Percentiles rank a stretch among this genome's conserved stretches.
Evolutionary conservation across 352 stramenopile species (phyloP).

Genomic region (Phytophthora colocasiae): DNA sequence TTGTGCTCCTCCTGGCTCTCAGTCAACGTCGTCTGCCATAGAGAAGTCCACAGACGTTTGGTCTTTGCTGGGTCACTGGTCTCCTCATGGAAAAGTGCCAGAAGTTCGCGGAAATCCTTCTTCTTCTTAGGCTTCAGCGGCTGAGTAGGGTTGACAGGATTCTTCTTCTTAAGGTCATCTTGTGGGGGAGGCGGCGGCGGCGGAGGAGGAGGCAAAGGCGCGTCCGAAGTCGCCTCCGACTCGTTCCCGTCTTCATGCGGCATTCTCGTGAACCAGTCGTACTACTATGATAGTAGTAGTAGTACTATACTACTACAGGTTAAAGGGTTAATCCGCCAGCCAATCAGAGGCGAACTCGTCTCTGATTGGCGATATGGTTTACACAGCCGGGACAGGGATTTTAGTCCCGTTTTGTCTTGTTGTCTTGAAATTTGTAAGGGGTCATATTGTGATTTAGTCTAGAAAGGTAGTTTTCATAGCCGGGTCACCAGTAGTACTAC

Average conservation of each 20-base stretch:
- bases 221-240: slow-evolving; percentile 29
- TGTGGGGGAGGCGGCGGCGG: slow-evolving; percentile 48
- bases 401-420: too few relatives aligned
- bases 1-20: slow-evolving; percentile 74
- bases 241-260: slow-evolving; percentile 13
- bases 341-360: too few relatives aligned
- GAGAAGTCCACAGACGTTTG: slow-evolving; percentile 43
- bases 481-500: too few relatives aligned
- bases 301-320: too few relatives aligned
- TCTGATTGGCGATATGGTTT: too few relatives aligned
- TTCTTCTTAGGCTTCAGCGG: slow-evolving; percentile 39
- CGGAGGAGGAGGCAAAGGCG: slow-evolving; percentile 42
- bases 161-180: slow-evolving; percentile 36
- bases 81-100: slow-evolving; percentile 67
- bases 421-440: too few relatives aligned
- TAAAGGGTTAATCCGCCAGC: too few relatives aligned
- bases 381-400: too few relatives aligned
- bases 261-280: not conserved
- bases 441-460: too few relatives aligned
- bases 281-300: too few relatives aligned
- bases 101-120: slow-evolving; percentile 75
- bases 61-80: slow-evolving; percentile 15
- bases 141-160: slow-evolving; percentile 9
- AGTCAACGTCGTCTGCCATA: slow-evolving; percentile 60
- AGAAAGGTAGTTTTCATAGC: too few relatives aligned